Percentiles rank a stretch among this genome's conserved stretches.
These are phyloP conservation scores for Kalaharituber pfeilii DNA, from an alignment of 2,329 filamentous ascomycete genomes.

Conservation along the genomic window DNA sequence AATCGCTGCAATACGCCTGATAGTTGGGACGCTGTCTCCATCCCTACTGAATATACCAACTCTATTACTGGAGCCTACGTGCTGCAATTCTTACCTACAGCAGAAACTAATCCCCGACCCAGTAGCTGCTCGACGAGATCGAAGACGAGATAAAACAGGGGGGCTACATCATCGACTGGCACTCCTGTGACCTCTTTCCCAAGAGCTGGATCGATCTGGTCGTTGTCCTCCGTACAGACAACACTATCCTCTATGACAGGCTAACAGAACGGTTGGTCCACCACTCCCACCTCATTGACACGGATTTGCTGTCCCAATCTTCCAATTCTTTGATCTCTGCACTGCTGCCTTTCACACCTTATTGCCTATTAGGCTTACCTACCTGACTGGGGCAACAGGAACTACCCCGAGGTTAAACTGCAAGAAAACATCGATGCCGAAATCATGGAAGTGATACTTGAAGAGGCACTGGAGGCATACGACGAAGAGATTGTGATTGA, in stretches of 20 bases:
- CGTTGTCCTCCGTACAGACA: conserved; percentile 71
- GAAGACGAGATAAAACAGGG: conserved; percentile 63
- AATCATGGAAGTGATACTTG: conserved; percentile 86
- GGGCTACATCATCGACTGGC: conserved; percentile 90
- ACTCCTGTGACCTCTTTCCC: conserved; percentile 90
- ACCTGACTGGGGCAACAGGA: conserved; percentile 24
- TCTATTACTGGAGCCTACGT: neutral
- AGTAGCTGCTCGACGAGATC: conserved; percentile 77
- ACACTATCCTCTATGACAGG: conserved; percentile 66
- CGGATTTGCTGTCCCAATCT: too few relatives aligned
- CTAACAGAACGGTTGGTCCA: conserved; percentile 43
- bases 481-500: conserved; percentile 78
- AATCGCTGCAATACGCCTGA: conserved; percentile 6
- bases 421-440: conserved; percentile 94
- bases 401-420: conserved; percentile 70
- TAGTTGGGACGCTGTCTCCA: neutral
- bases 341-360: too few relatives aligned
- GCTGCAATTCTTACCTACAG: conserved; percentile 12
- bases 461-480: conserved; percentile 78
- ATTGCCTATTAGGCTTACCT: neutral
- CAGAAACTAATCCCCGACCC: too few relatives aligned
- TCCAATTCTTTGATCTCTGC: too few relatives aligned
- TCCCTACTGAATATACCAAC: too few relatives aligned
- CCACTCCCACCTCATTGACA: neutral
- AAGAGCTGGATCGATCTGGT: conserved; percentile 89